Evolutionary conservation across 2,329 filamentous ascomycete genomes (phyloP).

Genomic region (Seiridium unicorne): DNA sequence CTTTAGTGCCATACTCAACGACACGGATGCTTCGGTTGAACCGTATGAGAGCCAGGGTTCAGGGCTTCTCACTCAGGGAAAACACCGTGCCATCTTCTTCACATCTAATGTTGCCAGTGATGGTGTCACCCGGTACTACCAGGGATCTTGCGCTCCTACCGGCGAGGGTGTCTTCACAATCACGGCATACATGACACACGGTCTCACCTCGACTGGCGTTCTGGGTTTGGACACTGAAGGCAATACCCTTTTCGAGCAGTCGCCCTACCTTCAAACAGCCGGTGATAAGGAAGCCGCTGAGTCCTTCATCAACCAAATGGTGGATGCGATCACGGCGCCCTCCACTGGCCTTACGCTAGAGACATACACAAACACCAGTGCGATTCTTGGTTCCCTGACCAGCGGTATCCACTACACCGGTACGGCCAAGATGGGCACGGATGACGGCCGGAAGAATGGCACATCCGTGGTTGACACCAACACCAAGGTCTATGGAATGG

Average conservation of each 20-base stretch:
- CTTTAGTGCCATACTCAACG: neutral
- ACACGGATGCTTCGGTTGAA: neutral
- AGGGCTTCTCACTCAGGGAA: constrained; percentile 20
- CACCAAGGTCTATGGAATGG: constrained; percentile 5
- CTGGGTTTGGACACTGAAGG: constrained; percentile 19
- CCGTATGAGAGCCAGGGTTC: constrained; percentile 18
- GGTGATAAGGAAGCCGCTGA: constrained; percentile 15
- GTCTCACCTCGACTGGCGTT: constrained; percentile 19
- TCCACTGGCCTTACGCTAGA: neutral
- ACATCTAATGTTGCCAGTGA: constrained; percentile 18
- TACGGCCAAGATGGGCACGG: constrained; percentile 59
- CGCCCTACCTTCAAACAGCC: constrained; percentile 19
- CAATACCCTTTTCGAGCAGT: constrained; percentile 18
- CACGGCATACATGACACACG: constrained; percentile 22
- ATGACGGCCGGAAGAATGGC: constrained; percentile 53
- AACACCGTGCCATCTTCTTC: constrained; percentile 21
- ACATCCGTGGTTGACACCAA: constrained; percentile 3
- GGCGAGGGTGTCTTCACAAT: constrained; percentile 16
- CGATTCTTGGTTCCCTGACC: neutral
- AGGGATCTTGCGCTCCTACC: constrained; percentile 18
- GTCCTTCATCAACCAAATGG: neutral
- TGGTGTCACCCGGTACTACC: constrained; percentile 20
- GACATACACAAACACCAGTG: neutral
- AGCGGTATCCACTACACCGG: constrained; percentile 51
- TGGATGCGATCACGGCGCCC: neutral